Conservation (phyloP, 202 grass and related monocot genomes). For the Musa balbisiana region DNA sequence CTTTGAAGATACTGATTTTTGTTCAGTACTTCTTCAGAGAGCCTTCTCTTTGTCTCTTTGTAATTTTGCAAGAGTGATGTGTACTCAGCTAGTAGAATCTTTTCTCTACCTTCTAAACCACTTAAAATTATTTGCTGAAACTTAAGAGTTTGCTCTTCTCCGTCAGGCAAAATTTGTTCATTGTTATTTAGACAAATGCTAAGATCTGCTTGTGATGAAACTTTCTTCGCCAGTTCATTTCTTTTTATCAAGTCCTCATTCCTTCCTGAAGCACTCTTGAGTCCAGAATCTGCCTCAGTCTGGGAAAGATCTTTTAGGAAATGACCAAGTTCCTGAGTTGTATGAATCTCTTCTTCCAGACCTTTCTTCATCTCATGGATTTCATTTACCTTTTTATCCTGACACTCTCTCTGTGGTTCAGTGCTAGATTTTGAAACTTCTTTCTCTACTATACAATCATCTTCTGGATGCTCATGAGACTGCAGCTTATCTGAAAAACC, state of each 20-base stretch:
- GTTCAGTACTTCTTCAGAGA: slow-evolving; percentile 37
- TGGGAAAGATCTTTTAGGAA: neutral
- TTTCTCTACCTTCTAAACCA: slow-evolving; percentile 40
- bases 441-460: slow-evolving; percentile 11
- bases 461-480: slow-evolving; percentile 15
- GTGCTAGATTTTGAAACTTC: neutral
- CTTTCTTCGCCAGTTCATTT: slow-evolving; percentile 16
- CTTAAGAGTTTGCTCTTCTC: slow-evolving; percentile 29
- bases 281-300: neutral
- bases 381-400: neutral
- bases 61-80: slow-evolving; percentile 42
- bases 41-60: slow-evolving; percentile 53
- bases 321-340: neutral
- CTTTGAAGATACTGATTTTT: slow-evolving; percentile 49
- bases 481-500: slow-evolving; percentile 49
- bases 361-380: slow-evolving; percentile 29
- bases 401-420: neutral
- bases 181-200: slow-evolving; percentile 10
- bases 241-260: neutral
- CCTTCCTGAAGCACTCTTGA: neutral
- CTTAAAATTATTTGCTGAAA: slow-evolving; percentile 37
- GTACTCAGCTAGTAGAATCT: slow-evolving; percentile 43
- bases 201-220: slow-evolving; percentile 9
- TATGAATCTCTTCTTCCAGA: slow-evolving; percentile 11
- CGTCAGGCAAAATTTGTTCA: slow-evolving; percentile 1